Conservation (phyloP, 257 asterid species). For the Nicotiana noctiflora region DNA sequence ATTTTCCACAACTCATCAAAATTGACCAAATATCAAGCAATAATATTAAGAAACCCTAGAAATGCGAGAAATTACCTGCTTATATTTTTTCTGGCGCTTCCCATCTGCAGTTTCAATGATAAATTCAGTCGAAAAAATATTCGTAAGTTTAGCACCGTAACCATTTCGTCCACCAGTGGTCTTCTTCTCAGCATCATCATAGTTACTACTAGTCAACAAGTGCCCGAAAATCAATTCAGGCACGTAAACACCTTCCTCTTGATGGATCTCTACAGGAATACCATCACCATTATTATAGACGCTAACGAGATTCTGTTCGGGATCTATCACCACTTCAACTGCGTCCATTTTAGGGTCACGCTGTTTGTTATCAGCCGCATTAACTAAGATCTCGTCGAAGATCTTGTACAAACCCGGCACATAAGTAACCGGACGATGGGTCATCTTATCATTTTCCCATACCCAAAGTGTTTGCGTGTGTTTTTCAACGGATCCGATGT, state of each 20-base stretch:
- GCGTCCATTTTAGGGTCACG: constrained; percentile 80
- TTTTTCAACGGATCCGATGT: constrained; percentile 85
- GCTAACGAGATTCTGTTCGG: constrained; percentile 49
- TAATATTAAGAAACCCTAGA: not conserved
- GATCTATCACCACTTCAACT: constrained; percentile 67
- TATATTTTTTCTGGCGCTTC: constrained; percentile 67
- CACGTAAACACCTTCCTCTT: constrained; percentile 92
- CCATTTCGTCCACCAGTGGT: constrained; percentile 98
- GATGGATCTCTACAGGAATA: constrained; percentile 95
- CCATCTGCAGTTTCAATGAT: constrained; percentile 95
- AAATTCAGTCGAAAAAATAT: constrained; percentile 84
- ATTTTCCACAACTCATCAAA: no score
- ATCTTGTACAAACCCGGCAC: constrained; percentile 96
- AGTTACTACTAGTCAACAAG: constrained; percentile 91
- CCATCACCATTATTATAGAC: constrained; percentile 92
- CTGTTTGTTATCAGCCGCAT: constrained; percentile 94
- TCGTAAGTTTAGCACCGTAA: constrained; percentile 90
- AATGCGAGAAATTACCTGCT: constrained; percentile 48
- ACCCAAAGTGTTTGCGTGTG: constrained; percentile 76
- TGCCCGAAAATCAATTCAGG: constrained; percentile 98
- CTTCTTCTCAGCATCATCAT: constrained; percentile 84
- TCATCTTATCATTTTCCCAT: constrained; percentile 54
- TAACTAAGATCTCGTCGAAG: constrained; percentile 88
- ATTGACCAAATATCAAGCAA: not conserved
- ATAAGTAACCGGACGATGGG: constrained; percentile 44